Base-by-base conservation (phyloP, 2,329 filamentous ascomycete species). In the Fusarium beomiforme region DNA sequence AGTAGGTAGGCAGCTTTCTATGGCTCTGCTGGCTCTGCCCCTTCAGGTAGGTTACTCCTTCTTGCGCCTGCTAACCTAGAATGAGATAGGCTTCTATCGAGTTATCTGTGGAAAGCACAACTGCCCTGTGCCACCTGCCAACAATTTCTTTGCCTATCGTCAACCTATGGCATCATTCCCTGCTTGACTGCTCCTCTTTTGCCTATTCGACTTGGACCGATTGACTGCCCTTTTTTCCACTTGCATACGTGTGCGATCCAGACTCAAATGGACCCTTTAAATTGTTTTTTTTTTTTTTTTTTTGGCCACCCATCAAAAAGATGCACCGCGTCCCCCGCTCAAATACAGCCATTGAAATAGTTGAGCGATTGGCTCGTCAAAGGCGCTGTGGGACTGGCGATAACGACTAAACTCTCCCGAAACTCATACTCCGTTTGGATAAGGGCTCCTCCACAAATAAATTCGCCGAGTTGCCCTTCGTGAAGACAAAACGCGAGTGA, bases 221-320 rank as follows among this genome's bases (percentile, higher is more conserved):
- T 67, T 39, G 42, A 53, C 50, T 31, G 24, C 50, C 49, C 19
- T 56, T 65, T 64, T 64, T 57, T 36, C 17, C 53, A 53, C 42
- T 59, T 59, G 62, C 57, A 67, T 67, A 46, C 64, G 56, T 70
- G 67, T 71, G 51, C 59, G 67, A 72, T 75, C 73, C 64, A 75
- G 73, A 73, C 69, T 63, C 50, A 33, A 53, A 66, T 69, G 50
- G 64, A 59, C 69, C 61, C 39, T 64, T 65, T n/a, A n/a, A n/a
- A n/a, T n/a, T n/a, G n/a, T n/a, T n/a, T 72, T 54, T 19, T 19
- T 51, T 49, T 29, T 24, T 10, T 29, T 54, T 39, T 21, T 42
- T 24, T 51, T 46, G 14, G 57, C 43, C 34, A 55, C 63, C 24
- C 43, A 63, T 69, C 53, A 67, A 54, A 44, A 44, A 21, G 23